Conservation (phyloP, 2,329 filamentous ascomycete genomes). For the Tolypocladium sp. region DNA sequence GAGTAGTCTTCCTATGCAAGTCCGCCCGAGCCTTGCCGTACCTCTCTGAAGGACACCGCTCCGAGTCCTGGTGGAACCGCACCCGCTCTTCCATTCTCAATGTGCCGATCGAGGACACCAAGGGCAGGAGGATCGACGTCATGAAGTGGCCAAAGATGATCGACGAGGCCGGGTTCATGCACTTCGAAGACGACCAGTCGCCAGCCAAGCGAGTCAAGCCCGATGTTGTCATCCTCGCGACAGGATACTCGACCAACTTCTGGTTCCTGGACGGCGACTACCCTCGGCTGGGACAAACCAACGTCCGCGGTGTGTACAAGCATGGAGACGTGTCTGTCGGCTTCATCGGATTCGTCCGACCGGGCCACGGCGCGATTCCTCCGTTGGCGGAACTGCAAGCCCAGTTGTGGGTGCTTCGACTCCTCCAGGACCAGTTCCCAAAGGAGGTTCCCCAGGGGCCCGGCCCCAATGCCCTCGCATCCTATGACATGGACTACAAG, state of each 20-base stretch:
- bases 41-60: slow-evolving; percentile 26
- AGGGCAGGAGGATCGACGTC: slow-evolving; percentile 31
- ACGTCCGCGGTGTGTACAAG: slow-evolving; percentile 45
- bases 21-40: slow-evolving; percentile 33
- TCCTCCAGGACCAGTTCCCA: slow-evolving; percentile 21
- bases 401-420: slow-evolving; percentile 34
- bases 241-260: slow-evolving; percentile 34
- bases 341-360: slow-evolving; percentile 39
- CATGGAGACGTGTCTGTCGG: slow-evolving; percentile 26
- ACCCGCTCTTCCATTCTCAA: slow-evolving; percentile 28
- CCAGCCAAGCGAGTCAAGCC: slow-evolving; percentile 20
- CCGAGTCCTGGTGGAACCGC: slow-evolving; percentile 19
- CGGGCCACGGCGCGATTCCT: slow-evolving; percentile 35
- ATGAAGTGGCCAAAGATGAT: slow-evolving; percentile 32
- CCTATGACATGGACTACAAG: slow-evolving; percentile 30
- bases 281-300: slow-evolving; percentile 34
- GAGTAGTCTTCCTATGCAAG: slow-evolving; percentile 33
- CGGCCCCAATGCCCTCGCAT: slow-evolving; percentile 14
- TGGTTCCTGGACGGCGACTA: slow-evolving; percentile 28
- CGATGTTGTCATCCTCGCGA: slow-evolving; percentile 36
- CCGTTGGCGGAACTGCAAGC: slow-evolving; percentile 39
- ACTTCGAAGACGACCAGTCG: slow-evolving; percentile 23
- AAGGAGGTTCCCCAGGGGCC: slow-evolving; percentile 6
- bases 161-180: slow-evolving; percentile 23
- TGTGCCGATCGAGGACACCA: slow-evolving; percentile 26